Evolutionary conservation across 208 protist species (phyloP), one percentile per base, ranked within the genome.

Genomic region (Blastocrithidia nonstop): DNA sequence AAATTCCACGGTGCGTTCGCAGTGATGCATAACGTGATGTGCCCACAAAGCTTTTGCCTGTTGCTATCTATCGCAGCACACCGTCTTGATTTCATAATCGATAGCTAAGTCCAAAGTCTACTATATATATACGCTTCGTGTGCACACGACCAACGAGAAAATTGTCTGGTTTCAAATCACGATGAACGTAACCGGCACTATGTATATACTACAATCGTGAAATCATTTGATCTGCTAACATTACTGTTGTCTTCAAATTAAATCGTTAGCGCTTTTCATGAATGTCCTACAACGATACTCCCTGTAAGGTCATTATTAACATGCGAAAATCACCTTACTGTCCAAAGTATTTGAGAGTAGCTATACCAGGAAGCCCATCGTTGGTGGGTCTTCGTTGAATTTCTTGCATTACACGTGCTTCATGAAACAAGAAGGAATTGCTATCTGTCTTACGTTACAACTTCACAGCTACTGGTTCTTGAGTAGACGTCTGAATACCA

Each of bases 111-210:
- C 95, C 95, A 65, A 96, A 95, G 54, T 97, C 95, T 50, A 97
- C 93, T 47, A 96, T 44, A 54, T 82, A 91, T n/a, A 91, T 57
- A 39, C 67, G 75, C 45, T 65, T 71, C 0, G 61, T 70, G 43
- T 94, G 78, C 13, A 72, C 74, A 15, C 72, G 50, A 5, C 98
- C 97, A 38, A 99, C 91, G 9, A 99, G 68, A 49, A 99, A 99
- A 74, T 99, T 99, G 62, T 99, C 97, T 9, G 98, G 97, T 68
- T 98, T 98, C 26, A 97, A 77, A 63, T 98, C 95, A 23, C 97
- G 77, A 61, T 99, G 96, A 38, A 99, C 79, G 55, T 98, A 99
- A 44, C 89, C 88, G 37, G 96, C 95, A 1, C 62, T 71, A 69
- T 99, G 97, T 16, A 99, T 58, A 61, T 93, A 97, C 73, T 99